phyloP scores from a whole-genome alignment of 495 filamentous ascomycete genomes.

The Lasiosphaeriaceae sp. region DNA sequence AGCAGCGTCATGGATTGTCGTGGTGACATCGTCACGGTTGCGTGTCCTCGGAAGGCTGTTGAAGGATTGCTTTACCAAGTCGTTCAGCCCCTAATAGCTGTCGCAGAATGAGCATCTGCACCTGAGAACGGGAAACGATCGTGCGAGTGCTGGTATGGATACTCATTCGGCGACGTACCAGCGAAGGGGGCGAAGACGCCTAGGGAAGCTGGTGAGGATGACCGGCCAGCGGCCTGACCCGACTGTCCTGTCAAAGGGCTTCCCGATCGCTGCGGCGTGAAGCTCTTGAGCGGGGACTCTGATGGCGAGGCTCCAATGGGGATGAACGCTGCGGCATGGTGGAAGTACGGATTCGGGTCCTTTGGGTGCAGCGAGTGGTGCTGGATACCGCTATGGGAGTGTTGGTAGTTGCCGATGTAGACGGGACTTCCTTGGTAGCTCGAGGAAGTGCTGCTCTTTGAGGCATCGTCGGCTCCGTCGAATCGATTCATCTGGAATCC shows the following conservation, averaged over 20 bases:
- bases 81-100: constrained; percentile 23
- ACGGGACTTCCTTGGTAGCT: constrained; percentile 38
- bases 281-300: constrained; percentile 24
- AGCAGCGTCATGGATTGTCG: neutral
- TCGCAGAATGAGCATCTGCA: constrained; percentile 35
- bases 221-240: constrained; percentile 18
- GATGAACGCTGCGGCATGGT: constrained; percentile 14
- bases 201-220: constrained; percentile 23
- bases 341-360: constrained; percentile 34
- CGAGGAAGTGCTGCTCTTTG: constrained; percentile 26
- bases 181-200: constrained; percentile 28
- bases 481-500: constrained; percentile 24
- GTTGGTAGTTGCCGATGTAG: constrained; percentile 27
- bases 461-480: constrained; percentile 31
- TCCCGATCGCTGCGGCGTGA: constrained; percentile 16
- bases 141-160: constrained; percentile 33
- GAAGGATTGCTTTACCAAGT: neutral
- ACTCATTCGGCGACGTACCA: constrained; percentile 38
- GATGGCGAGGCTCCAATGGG: constrained; percentile 28
- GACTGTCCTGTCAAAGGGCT: constrained; percentile 15
- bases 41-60: neutral
- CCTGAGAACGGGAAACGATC: constrained; percentile 38
- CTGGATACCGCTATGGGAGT: constrained; percentile 30
- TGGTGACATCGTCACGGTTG: neutral
- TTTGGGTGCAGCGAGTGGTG: constrained; percentile 34